phyloP scores from a whole-genome alignment of 768 basidiomycete species.

The Rhodosporidiobolus odoratus region DNA sequence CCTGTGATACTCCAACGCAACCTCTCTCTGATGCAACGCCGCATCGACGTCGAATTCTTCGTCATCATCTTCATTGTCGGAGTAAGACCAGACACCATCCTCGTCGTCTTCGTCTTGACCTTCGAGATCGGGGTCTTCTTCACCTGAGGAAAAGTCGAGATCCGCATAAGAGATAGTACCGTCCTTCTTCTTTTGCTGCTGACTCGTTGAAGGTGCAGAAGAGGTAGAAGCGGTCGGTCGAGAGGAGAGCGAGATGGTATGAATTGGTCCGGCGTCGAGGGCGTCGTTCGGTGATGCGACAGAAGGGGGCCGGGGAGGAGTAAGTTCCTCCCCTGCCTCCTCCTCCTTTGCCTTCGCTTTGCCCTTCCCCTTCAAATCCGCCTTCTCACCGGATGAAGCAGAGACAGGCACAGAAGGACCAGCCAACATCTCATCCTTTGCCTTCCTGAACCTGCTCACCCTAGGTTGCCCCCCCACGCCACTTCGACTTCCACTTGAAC shows the following conservation, averaged over 20 bases:
- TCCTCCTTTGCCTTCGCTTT: neutral
- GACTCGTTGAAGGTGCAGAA: neutral
- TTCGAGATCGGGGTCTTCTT: neutral
- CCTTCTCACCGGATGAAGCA: neutral
- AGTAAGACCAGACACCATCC: conserved; percentile 8
- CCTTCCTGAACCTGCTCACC: conserved; percentile 8
- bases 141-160: conserved; percentile 16
- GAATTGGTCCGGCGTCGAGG: conserved; percentile 8
- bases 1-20: conserved; percentile 36
- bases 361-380: conserved; percentile 14
- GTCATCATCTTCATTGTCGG: conserved; percentile 18
- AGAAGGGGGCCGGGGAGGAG: too few species aligned
- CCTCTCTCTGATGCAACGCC: conserved; percentile 30
- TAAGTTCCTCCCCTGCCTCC: too few species aligned
- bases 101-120: conserved; percentile 18
- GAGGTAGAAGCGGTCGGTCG: conserved; percentile 9
- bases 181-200: neutral
- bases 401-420: neutral
- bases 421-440: conserved; percentile 10
- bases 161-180: conserved; percentile 26
- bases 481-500: neutral
- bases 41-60: conserved; percentile 36
- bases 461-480: neutral
- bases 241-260: conserved; percentile 32
- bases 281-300: neutral